These are phyloP conservation scores for Xylaria telfairii DNA, from an alignment of 495 filamentous ascomycete species.

Conservation along the genomic window DNA sequence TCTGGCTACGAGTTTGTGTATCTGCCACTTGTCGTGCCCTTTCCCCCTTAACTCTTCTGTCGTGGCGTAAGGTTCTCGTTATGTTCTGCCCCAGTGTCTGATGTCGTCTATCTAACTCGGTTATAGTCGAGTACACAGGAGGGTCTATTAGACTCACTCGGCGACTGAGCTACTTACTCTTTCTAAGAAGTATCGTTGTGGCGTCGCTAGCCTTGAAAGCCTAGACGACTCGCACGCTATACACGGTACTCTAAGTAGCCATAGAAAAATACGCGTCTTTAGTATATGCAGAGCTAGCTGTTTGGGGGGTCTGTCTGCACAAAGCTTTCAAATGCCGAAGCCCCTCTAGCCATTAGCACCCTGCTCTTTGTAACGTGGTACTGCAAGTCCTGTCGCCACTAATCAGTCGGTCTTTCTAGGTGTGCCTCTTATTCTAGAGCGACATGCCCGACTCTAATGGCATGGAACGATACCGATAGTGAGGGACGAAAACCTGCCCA, in stretches of 20 bases:
- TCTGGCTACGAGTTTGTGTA: conserved; percentile 31
- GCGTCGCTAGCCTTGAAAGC: background rate
- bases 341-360: conserved; percentile 20
- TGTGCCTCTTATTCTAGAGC: background rate
- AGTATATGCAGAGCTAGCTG: background rate
- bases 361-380: conserved; percentile 29
- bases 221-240: conserved; percentile 10
- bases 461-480: conserved; percentile 11
- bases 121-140: background rate
- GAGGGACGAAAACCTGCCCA: conserved; percentile 16
- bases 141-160: background rate
- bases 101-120: conserved; percentile 18
- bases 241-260: background rate
- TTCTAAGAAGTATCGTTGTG: background rate
- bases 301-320: background rate
- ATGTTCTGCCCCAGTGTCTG: conserved; percentile 24
- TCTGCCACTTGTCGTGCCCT: conserved; percentile 31
- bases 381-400: conserved; percentile 23
- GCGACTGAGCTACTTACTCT: background rate
- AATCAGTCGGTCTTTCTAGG: background rate
- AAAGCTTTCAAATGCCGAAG: conserved; percentile 28
- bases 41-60: conserved; percentile 20
- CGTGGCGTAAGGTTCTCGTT: conserved; percentile 7
- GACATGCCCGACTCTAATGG: background rate
- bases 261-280: background rate